Base-by-base conservation (phyloP, 2,329 filamentous ascomycete genomes). In the Trichoderma asperellum region DNA sequence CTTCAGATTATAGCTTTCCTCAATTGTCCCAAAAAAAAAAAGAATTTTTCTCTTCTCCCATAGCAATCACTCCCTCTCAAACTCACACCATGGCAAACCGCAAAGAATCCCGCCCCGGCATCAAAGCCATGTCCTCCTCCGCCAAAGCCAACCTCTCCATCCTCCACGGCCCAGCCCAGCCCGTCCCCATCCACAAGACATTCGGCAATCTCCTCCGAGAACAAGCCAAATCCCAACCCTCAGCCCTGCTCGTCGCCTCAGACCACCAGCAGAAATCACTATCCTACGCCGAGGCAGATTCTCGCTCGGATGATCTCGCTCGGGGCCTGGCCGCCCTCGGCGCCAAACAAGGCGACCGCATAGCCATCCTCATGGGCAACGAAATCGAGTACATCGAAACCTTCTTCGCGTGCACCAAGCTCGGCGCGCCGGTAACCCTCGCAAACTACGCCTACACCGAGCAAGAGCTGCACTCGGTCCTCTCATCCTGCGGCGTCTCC, bases 341-440 rank as follows among this genome's bases (percentile, higher is more conserved):
- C n/a, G 55, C 57, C 7, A 35, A 61, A 10, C 35, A 47, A 49
- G 65, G 43, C 4, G 43, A 43, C 27, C 55, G 65, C 34, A 59
- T 68, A n/a, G 65, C 65, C 6, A 68, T 68, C 37, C 56, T 58
- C 56, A 58, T 68, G 56, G 65, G 65, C 32, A 68, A 68, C n/a
- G 56, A 59, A n/a, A 29, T 60, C n/a, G 56, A 68, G 27, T 68
- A 68, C 16, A 61, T 68, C 1, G 65, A 61, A 2, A 24, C 56
- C 1, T 68, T 40, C 16, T 68, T 62, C 29, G 59, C 59, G 1
- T 62, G 43, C 4, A 62, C 59, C 18, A 62, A 62, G 43, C 40
- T 62, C 16, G 59, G 59, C 29, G 59, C 59, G 2, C 59, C 59
- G 12, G 59, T 62, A 43, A 62, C 59, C 1, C 5, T 62, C 12